Evolutionary conservation across 2,329 filamentous ascomycete species (phyloP).

Genomic region (Ophiocordyceps camponoti-floridani): DNA sequence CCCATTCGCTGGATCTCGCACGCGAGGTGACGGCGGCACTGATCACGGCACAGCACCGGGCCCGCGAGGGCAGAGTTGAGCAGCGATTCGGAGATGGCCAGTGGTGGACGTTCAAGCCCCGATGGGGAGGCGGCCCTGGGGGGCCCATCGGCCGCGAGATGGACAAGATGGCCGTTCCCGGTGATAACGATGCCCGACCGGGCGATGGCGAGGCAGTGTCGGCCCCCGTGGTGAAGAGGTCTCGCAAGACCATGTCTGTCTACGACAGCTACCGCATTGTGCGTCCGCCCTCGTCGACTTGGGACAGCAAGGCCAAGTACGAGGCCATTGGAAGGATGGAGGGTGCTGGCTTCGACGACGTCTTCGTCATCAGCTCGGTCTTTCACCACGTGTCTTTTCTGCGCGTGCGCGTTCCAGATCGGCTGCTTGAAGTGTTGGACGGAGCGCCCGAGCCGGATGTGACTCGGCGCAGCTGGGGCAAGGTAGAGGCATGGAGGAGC

Average conservation of each 20-base stretch:
- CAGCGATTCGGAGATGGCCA: slow-evolving; percentile 35
- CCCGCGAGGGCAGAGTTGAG: slow-evolving; percentile 37
- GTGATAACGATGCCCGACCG: slow-evolving; percentile 24
- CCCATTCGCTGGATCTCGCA: slow-evolving; percentile 43
- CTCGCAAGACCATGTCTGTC: slow-evolving; percentile 35
- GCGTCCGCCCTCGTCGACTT: slow-evolving; percentile 34
- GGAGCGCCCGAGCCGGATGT: slow-evolving; percentile 21
- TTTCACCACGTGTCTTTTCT: slow-evolving; percentile 45
- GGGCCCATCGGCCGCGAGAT: slow-evolving; percentile 45
- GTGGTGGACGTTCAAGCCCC: slow-evolving; percentile 43
- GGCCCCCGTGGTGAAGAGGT: slow-evolving; percentile 22
- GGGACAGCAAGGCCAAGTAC: slow-evolving; percentile 43
- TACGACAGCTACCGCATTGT: slow-evolving; percentile 49
- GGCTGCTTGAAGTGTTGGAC: slow-evolving; percentile 32
- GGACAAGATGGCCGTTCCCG: slow-evolving; percentile 25
- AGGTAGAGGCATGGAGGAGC: slow-evolving; percentile 37
- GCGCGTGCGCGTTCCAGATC: slow-evolving; percentile 37
- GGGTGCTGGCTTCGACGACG: slow-evolving; percentile 35
- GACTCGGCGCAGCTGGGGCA: slow-evolving; percentile 26
- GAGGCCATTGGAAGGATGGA: slow-evolving; percentile 32
- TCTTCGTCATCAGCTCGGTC: slow-evolving; percentile 41
- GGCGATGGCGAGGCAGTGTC: slow-evolving; percentile 8
- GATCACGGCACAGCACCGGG: slow-evolving; percentile 44
- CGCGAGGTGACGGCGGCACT: slow-evolving; percentile 42
- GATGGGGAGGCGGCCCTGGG: slow-evolving; percentile 45